phyloP scores from a whole-genome alignment of 2,329 filamentous ascomycete species.

The Fusarium chuoi region DNA sequence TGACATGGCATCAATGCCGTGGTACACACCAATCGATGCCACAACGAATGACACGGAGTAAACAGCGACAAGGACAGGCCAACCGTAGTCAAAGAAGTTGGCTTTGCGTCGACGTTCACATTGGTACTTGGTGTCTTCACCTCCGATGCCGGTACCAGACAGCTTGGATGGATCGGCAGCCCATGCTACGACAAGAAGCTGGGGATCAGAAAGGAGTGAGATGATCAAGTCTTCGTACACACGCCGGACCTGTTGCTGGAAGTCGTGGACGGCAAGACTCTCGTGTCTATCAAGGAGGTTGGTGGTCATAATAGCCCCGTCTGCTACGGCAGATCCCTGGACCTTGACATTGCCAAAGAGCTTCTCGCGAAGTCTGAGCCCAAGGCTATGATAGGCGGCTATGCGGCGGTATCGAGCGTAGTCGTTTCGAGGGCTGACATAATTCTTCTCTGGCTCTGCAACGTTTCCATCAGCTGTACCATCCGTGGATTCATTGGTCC shows the following conservation, averaged over 20 bases:
- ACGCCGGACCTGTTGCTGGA: neutral
- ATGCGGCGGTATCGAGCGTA: conserved; percentile 10
- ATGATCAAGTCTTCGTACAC: conserved; percentile 32
- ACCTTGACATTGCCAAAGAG: conserved; percentile 11
- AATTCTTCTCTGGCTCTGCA: conserved; percentile 28
- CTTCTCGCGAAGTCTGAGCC: conserved; percentile 10
- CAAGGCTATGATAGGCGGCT: conserved; percentile 32
- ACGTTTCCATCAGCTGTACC: conserved; percentile 23
- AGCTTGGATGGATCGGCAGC: conserved; percentile 21
- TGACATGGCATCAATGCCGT: conserved; percentile 25
- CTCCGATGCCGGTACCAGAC: conserved; percentile 2
- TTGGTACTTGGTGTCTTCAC: conserved; percentile 4
- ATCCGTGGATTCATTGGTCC: conserved; percentile 3
- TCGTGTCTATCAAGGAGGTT: conserved; percentile 26
- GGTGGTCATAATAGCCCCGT: conserved; percentile 6
- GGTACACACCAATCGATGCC: conserved; percentile 22
- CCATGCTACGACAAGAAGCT: conserved; percentile 37
- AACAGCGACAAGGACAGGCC: conserved; percentile 10
- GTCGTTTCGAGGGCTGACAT: conserved; percentile 12
- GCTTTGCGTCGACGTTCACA: conserved; percentile 19
- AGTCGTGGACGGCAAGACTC: conserved; percentile 9
- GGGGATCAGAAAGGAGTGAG: conserved; percentile 31
- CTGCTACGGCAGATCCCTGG: neutral
- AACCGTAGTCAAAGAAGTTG: conserved; percentile 31
- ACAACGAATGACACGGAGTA: conserved; percentile 20